These are phyloP conservation scores for Coniochaeta prunicola DNA, from an alignment of 2,329 filamentous ascomycete genomes.

Conservation along the genomic window DNA sequence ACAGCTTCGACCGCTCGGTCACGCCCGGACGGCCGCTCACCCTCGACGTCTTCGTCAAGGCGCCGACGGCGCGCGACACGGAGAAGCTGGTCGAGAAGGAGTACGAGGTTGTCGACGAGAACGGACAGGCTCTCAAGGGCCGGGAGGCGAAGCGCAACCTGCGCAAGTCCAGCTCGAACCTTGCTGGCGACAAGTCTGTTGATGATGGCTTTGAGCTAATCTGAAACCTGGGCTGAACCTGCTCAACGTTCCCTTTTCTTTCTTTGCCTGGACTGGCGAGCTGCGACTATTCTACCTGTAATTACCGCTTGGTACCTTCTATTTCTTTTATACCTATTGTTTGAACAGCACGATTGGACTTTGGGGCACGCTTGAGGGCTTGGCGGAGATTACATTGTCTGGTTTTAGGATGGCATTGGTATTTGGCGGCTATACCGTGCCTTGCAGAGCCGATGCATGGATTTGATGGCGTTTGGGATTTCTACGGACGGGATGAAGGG, in stretches of 20 bases:
- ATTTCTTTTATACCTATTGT: neutral
- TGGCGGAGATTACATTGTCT: neutral
- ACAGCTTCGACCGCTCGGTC: conserved; percentile 33
- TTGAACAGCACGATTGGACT: neutral
- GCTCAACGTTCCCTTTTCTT: neutral
- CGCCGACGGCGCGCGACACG: conserved; percentile 27
- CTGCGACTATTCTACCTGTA: neutral
- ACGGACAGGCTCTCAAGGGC: conserved; percentile 35
- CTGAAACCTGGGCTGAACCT: conserved; percentile 8
- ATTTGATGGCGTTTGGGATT: neutral
- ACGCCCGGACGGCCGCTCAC: conserved; percentile 30
- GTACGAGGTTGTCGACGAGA: conserved; percentile 38
- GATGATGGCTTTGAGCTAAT: conserved; percentile 37
- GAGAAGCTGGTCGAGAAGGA: conserved; percentile 39
- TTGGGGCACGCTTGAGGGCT: neutral
- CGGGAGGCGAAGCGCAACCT: conserved; percentile 34
- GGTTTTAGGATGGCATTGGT: neutral
- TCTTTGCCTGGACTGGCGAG: neutral
- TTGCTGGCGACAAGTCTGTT: conserved; percentile 15
- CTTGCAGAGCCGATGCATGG: neutral
- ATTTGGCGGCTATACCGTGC: neutral
- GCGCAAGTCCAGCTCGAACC: conserved; percentile 15
- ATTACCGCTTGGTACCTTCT: neutral
- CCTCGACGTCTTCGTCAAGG: conserved; percentile 27
- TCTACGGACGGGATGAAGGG: neutral